Evolutionary conservation across 177 flowering plant genomes (phyloP), one percentile per base, ranked within the genome.

Genomic region (Vitis hybrid): DNA sequence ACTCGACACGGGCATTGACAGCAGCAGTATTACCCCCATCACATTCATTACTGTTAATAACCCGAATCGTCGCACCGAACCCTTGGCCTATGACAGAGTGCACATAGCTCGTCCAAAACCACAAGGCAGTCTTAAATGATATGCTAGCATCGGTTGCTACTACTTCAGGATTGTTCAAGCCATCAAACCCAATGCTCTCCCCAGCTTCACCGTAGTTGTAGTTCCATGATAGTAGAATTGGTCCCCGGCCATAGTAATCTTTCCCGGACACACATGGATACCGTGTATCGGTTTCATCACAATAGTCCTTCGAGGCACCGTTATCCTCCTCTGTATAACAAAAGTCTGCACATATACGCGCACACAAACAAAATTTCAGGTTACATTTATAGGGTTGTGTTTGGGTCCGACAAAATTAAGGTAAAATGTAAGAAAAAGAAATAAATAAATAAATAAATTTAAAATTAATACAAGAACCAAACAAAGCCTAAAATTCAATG

Each of bases 171-270:
- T 70, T 10, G 68, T 73, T 73, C 15, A 77, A 30, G 4, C 74
- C 76, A 53, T 77, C 76, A 58, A 77, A 73, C 0, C 80, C 71
- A 11, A 73, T 53, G 64, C 61, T 58, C 0, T 66, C 11, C 18
- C 80, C 77, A 0, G 77, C 77, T 1, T 77, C 68, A 5, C 80
- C 77, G 61, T 77, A 77, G 71, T 77, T 77, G 74, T 12, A 77
- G 58, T 77, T 77, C 80, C 77, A 76, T 2, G 79, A 72, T 56
- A 76, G 60, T 48, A 72, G 79, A 61, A 76, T 58, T 6, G 75
- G 79, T 52, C 79, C 79, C 4, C 75, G 72, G 1, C 79, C 79
- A 50, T 57, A 71, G 69, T 76, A 76, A 1, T 61, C 55, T 24
- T 76, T 72, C 35, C 21, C 30, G 5, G 79, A 69, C 46, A 56